Percentiles rank a stretch among this genome's conserved stretches.
Evolutionary conservation across 148 eudicot species (phyloP).

Genomic region (Silene uniflora): DNA sequence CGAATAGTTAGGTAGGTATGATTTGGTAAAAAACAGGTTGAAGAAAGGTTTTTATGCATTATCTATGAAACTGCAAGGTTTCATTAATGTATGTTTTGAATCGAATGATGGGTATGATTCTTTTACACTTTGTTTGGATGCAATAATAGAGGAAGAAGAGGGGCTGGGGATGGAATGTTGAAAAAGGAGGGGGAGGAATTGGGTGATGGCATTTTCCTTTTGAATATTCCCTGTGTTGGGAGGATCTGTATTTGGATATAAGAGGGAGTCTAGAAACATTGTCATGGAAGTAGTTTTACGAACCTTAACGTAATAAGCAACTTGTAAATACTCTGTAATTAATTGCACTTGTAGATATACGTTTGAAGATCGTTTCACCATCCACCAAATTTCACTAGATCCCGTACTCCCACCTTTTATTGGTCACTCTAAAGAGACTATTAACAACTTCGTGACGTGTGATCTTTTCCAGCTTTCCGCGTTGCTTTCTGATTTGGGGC

Average conservation of each 20-base stretch:
- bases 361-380: background rate
- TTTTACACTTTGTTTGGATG: background rate
- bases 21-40: background rate
- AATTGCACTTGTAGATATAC: background rate
- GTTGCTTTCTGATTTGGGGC: conserved; percentile 89
- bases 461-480: conserved; percentile 72
- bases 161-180: background rate
- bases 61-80: background rate
- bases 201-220: background rate
- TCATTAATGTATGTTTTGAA: background rate
- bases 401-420: background rate
- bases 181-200: background rate
- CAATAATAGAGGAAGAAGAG: background rate
- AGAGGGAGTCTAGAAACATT: background rate
- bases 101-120: background rate
- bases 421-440: background rate
- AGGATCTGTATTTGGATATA: background rate
- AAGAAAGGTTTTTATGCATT: background rate
- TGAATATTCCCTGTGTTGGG: background rate
- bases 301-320: background rate
- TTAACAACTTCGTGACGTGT: conserved; percentile 15
- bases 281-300: background rate
- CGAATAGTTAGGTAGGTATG: background rate
- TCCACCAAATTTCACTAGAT: background rate
- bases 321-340: background rate